Base-by-base conservation (phyloP, 1,284 basidiomycete genomes). In the Ustilago bromivora region DNA sequence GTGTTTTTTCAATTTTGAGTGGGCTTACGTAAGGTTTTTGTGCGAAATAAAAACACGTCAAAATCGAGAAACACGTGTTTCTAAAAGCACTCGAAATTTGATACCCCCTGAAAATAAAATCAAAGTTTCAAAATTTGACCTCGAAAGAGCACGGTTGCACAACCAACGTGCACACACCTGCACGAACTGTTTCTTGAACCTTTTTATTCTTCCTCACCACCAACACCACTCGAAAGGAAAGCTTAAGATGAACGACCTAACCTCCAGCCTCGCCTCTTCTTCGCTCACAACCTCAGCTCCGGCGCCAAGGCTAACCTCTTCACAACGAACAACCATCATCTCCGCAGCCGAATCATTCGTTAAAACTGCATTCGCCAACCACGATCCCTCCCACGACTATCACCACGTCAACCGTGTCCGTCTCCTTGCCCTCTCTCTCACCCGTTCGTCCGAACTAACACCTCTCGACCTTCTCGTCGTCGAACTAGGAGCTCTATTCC, bases 341-440 rank as follows among this genome's bases (percentile, higher is more conserved):
- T 34, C 41, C 1, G 9, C 53, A 4, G 72, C 72, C 2, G 63
- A 75, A 31, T 9, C 43, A 0, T 76, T 76, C 49, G 74, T 76
- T 43, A 60, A 89, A 58, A 88, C 90, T 47, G 91, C 91, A 1
- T 95, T 95, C 19, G 56, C 54, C 3, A 10, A 91, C 76, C 95
- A 95, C 85, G 95, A 96, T 84, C 92, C 94, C 0, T 94, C 93
- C 17, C 95, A 97, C 85, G 95, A 97, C 87, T 91, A 89, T 79
- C 92, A 91, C 74, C 95, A 97, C n/a, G 94, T 96, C 12, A 89
- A 93, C 76, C 91, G 94, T 74, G 94, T 96, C 19, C 89, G 94
- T 56, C 90, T 89, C 70, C 92, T 92, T 1, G 92, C 94, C 0
- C 82, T 96, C 19, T 86, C 88, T 5, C 89, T 96, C 54, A 60